These are phyloP conservation scores for Gossypium trilobum DNA, from an alignment of 441 rosid species.

Conservation along the genomic window DNA sequence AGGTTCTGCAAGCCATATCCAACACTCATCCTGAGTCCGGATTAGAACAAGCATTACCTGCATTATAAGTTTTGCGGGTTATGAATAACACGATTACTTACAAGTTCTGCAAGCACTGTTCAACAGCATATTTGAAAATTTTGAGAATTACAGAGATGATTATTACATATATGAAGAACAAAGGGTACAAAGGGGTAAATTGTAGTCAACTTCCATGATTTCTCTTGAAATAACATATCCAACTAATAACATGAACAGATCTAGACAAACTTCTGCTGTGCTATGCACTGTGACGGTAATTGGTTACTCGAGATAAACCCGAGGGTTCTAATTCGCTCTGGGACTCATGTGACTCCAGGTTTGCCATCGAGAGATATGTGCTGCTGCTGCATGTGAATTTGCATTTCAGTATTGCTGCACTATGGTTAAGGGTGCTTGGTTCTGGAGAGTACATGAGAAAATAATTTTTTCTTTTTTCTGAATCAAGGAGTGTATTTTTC, in stretches of 20 bases:
- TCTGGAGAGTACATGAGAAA: background rate
- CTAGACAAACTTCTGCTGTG: background rate
- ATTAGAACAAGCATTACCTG: background rate
- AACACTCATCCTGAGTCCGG: background rate
- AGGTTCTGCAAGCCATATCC: background rate
- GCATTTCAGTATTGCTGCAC: background rate
- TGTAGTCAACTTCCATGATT: background rate
- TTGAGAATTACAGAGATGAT: background rate
- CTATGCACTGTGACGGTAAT: background rate
- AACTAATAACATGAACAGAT: background rate
- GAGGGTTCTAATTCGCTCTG: background rate
- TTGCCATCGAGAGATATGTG: background rate
- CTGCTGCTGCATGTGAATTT: background rate
- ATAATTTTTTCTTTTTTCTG: background rate
- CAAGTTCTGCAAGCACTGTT: background rate
- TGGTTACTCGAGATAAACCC: background rate
- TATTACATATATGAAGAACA: background rate
- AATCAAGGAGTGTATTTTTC: conserved; percentile 24
- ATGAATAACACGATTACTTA: background rate
- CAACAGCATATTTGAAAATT: background rate
- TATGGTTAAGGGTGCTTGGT: conserved; percentile 5
- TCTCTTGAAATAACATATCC: background rate
- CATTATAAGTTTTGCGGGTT: background rate
- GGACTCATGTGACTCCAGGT: background rate
- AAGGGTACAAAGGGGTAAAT: background rate